phyloP scores from a whole-genome alignment of 768 basidiomycete species.

The Pleurotus salmoneostramineus region DNA sequence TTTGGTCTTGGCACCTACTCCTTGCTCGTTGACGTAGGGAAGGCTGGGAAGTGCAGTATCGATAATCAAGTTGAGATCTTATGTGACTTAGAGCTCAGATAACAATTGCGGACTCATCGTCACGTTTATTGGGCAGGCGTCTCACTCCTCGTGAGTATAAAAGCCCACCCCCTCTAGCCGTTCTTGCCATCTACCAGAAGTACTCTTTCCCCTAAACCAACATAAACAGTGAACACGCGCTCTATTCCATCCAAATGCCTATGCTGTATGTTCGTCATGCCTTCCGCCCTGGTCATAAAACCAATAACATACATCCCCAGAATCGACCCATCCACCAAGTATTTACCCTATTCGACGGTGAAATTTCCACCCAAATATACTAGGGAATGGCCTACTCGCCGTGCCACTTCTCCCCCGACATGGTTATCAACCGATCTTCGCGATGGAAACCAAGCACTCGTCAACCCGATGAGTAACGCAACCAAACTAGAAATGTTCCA shows the following conservation, averaged over 20 bases:
- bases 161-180: too few relatives aligned
- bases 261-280: slow-evolving; percentile 36
- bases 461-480: slow-evolving; percentile 78
- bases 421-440: slow-evolving; percentile 84
- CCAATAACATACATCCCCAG: slow-evolving; percentile 25
- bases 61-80: too few relatives aligned
- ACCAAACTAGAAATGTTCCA: slow-evolving; percentile 51
- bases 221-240: too few relatives aligned
- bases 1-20: too few relatives aligned
- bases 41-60: too few relatives aligned
- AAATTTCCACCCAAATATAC: slow-evolving; percentile 41
- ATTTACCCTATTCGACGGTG: slow-evolving; percentile 65
- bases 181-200: too few relatives aligned
- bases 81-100: too few relatives aligned
- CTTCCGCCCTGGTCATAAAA: background rate
- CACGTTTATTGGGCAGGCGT: too few relatives aligned
- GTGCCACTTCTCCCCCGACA: slow-evolving; percentile 58
- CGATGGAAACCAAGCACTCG: slow-evolving; percentile 82
- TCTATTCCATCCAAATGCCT: slow-evolving; percentile 30
- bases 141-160: too few relatives aligned
- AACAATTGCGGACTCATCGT: too few relatives aligned
- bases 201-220: too few relatives aligned
- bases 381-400: slow-evolving; percentile 71
- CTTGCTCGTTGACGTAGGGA: too few relatives aligned
- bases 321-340: slow-evolving; percentile 65